These are phyloP conservation scores for Echeveria elegans DNA, from an alignment of 164 flowering plant species.

Conservation along the genomic window DNA sequence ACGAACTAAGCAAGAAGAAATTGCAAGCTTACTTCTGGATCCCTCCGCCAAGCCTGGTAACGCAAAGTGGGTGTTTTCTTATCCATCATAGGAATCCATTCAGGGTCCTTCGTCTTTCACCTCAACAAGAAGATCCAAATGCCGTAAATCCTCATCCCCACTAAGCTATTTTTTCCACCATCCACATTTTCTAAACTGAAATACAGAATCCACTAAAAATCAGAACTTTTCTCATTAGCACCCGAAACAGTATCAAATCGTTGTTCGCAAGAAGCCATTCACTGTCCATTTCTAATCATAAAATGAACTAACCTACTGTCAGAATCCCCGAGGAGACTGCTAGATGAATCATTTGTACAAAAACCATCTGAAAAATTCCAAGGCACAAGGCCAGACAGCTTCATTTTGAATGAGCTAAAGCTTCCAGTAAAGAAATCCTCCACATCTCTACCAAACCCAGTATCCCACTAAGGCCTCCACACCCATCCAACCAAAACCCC, in stretches of 20 bases:
- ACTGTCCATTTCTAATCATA: too few relatives aligned
- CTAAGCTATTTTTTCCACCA: background rate
- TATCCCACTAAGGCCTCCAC: constrained; percentile 11
- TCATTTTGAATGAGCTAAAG: constrained; percentile 4
- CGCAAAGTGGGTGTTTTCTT: background rate
- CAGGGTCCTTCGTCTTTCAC: constrained; percentile 1
- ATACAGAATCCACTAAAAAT: background rate
- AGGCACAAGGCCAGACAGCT: background rate
- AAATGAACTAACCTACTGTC: constrained; percentile 1
- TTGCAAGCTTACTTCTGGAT: constrained; percentile 9
- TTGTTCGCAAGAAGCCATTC: background rate
- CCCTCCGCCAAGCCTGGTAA: constrained; percentile 9
- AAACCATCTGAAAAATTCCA: constrained; percentile 7
- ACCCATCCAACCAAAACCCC: constrained; percentile 12
- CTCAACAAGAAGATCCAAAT: constrained; percentile 2
- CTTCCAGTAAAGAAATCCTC: background rate
- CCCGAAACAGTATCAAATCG: background rate
- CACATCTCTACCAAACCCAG: background rate
- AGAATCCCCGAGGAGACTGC: too few relatives aligned
- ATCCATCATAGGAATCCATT: constrained; percentile 7
- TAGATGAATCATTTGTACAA: background rate
- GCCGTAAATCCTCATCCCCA: constrained; percentile 1
- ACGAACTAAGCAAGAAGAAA: too few relatives aligned
- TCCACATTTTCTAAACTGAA: background rate
- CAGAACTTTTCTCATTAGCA: background rate